Evolutionary conservation across 805 yeast species (phyloP), one percentile per base, ranked within the genome.

Genomic region (Ogataea sp.): DNA sequence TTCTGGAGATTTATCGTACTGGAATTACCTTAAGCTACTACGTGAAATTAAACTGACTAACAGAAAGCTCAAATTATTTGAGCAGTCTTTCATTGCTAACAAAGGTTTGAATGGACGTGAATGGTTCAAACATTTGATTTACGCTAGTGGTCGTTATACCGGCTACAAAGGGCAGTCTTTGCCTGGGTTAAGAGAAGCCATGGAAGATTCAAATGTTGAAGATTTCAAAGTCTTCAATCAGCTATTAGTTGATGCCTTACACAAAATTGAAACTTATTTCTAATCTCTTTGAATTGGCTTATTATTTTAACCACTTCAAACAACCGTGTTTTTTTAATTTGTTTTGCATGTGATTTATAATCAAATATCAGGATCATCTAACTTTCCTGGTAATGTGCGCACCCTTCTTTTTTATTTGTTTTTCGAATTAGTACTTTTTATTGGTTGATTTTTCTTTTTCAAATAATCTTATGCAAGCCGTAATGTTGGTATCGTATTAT

Each of bases 81-180:
- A 77, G 43, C 60, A 75, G 40, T 43, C 50, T 16, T 73, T 77
- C 49, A 44, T 74, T 33, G 52, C 68, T 46, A 58, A 64, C 2
- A 59, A 62, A 3, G 83, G 83, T 1, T 61, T 77, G 16, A 67
- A 64, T 14, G 63, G 59, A 32, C 63, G 83, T 39, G 53, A 63
- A 2, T 78, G 82, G 81, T 77, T 70, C 59, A 74, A 70, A 53
- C 83, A 78, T 51, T 57, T 69, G 32, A 64, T 76, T n/a, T 77
- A 61, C 52, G 77, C 81, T 2, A 74, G 79, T 36, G 80, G 80
- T 2, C 53, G 78, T 36, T 69, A 71, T 56, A 75, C 80, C 1
- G 83, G 83, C 2, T 76, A 77, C 44, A 68, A 71, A n/a, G 80
- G 80, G 4, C 76, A 71, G 39, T 64, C 69, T 29, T 59, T 75